Base-by-base conservation (phyloP, 1,139 yeast species). In the Kurtzmaniella natalensis region DNA sequence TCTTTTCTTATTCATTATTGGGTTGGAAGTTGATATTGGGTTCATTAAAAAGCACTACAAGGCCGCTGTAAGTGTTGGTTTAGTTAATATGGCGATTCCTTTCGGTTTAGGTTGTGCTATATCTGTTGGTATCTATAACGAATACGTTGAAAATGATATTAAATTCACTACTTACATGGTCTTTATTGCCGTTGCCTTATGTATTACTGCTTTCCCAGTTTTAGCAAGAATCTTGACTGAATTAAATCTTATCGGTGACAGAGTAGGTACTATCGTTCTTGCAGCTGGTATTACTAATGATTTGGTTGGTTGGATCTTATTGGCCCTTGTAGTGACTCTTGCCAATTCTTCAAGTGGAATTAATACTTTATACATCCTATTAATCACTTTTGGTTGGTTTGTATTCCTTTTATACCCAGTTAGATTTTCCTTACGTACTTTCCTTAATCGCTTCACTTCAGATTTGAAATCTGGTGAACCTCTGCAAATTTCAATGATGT, bases 131-230 rank as follows among this genome's bases (percentile, higher is more conserved):
- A 53, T 84, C 26, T 82, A 77, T 57, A 60, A 78, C 24, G 65
- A 74, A 22, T 82, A 80, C 50, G 55, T 50, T 15, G 46, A 54
- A 18, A 45, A 39, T 18, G 66, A 54, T 13, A 65, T 78, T 28
- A 61, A 75, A 37, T 82, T 81, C 50, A 78, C 87, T n/a, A 80
- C 86, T 0, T 82, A 72, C 45, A 76, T 80, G 78, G 81, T 81
- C 11, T 83, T 82, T 44, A 78, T 82, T 33, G 88, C 89, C 3
- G 87, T 81, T 14, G 89, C 94, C 2, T 70, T 82, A 64, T 77
- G 89, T 42, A 81, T 84, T 43, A 84, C 94, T 1, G 94, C 94
- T 0, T 79, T 84, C 56, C 94, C 94, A 0, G 94, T 84, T 6
- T 61, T 84, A 44, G 89, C 86, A 1, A 76, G 94, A 51, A 84